Conservation (phyloP, 2,329 filamentous ascomycete genomes). For the Sarocladium brachiariae region DNA sequence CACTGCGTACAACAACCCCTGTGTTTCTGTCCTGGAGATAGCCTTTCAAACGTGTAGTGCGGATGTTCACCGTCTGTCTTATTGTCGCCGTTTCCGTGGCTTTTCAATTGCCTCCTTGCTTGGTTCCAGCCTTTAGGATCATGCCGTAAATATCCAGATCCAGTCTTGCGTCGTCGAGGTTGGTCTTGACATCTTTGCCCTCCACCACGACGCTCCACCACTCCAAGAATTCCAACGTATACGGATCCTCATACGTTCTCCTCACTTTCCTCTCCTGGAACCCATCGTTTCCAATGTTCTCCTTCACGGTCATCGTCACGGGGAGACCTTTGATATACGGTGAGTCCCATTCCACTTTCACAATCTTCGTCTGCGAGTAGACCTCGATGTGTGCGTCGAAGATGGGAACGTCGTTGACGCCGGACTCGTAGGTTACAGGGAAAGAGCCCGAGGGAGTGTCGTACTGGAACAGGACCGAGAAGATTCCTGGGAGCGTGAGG, state of each 20-base stretch:
- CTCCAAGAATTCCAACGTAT: slow-evolving; percentile 29
- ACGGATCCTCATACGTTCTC: slow-evolving; percentile 37
- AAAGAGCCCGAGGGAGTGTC: slow-evolving; percentile 25
- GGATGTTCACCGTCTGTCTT: neutral
- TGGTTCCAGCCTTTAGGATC: slow-evolving; percentile 18
- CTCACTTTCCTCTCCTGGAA: slow-evolving; percentile 32
- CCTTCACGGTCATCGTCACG: slow-evolving; percentile 39
- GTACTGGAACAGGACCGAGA: slow-evolving; percentile 38
- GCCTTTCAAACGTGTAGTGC: neutral
- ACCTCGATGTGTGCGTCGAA: slow-evolving; percentile 48
- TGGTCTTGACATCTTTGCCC: slow-evolving; percentile 21
- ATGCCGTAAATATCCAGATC: slow-evolving; percentile 26
- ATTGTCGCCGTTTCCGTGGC: neutral
- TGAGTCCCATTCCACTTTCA: slow-evolving; percentile 48
- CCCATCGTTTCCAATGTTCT: slow-evolving; percentile 26
- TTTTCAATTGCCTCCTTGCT: neutral
- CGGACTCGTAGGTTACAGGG: slow-evolving; percentile 49
- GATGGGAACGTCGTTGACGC: slow-evolving; percentile 42
- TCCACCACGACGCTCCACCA: slow-evolving; percentile 23
- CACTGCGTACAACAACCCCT: no score
- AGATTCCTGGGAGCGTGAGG: slow-evolving; percentile 22
- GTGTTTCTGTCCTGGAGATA: no score
- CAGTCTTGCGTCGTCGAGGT: slow-evolving; percentile 20
- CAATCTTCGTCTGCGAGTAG: slow-evolving; percentile 45
- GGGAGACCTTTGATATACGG: slow-evolving; percentile 51